Base-by-base conservation (phyloP, 2,329 filamentous ascomycete genomes). In the Pestalotiopsis sp. region DNA sequence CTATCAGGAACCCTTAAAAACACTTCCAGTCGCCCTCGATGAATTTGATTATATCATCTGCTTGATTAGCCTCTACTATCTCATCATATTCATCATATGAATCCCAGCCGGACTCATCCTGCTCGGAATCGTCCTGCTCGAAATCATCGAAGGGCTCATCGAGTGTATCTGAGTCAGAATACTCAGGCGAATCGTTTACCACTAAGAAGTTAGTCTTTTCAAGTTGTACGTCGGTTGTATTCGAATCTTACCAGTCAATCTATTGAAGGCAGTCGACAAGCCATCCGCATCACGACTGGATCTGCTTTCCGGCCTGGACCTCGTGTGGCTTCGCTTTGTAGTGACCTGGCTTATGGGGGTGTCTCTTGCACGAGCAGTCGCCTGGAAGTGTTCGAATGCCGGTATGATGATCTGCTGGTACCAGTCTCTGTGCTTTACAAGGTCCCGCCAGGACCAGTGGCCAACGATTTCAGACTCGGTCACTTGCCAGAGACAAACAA, bases 401-500 rank as follows among this genome's bases (percentile, higher is more conserved):
- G 61, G 61, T 31, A 49, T n/a, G 11, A 64, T 45, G 38, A 41
- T 64, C 31, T n/a, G 17, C 23, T 25, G 61, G 38, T 25, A 61
- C 59, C 59, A 61, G 59, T 61, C 17, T 12, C 17, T 13, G n/a
- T 39, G 39, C 7, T 61, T n/a, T 13, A 23, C 23, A 36, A 64
- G 61, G 2, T 49, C 61, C n/a, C 14, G 23, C 61, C 61, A 64
- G 31, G 31, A 6, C 61, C 17, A 49, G 25, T 64, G 61, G 25
- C 11, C 36, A 45, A 64, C 39, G 38, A 64, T 49, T 27, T 64
- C 61, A 25, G 61, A 9, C 20, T 41, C 7, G 11, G 61, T 64
- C 31, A 64, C 61, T 64, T 64, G 17, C 61, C 61, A 64, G 4
- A 64, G 61, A 3, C 61, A 64, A 17, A 64, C 38, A 49, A 17